phyloP scores from a whole-genome alignment of 352 stramenopile genomes.

The Thraustochytrium sp. region DNA sequence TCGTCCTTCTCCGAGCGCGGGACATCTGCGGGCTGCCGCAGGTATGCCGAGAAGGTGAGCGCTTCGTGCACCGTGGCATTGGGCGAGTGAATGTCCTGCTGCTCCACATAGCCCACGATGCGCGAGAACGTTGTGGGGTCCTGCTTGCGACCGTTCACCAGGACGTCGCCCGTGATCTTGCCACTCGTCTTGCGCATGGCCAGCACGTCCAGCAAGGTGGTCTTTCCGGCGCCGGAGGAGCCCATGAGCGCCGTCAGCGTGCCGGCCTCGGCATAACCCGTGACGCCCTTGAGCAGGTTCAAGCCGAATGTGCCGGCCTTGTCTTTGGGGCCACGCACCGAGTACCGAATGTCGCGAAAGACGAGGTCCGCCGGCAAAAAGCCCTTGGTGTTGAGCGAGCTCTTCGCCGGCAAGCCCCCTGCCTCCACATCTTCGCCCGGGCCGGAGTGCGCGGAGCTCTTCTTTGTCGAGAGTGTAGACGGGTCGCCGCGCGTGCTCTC shows the following conservation, averaged over 20 bases:
- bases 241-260: slow-evolving; percentile 81
- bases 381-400: background rate
- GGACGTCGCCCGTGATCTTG: slow-evolving; percentile 64
- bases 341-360: slow-evolving; percentile 51
- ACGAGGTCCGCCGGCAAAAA: background rate
- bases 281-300: slow-evolving; percentile 71
- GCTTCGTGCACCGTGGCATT: slow-evolving; percentile 61
- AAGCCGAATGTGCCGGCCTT: slow-evolving; percentile 58
- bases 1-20: slow-evolving; percentile 9
- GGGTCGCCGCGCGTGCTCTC: too few species aligned
- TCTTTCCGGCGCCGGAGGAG: slow-evolving; percentile 64
- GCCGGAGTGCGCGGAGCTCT: too few species aligned
- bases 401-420: background rate
- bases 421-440: too few species aligned
- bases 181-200: slow-evolving; percentile 69
- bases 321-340: slow-evolving; percentile 57
- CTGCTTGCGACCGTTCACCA: slow-evolving; percentile 56
- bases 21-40: slow-evolving; percentile 54
- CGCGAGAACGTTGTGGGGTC: slow-evolving; percentile 7
- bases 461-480: too few species aligned
- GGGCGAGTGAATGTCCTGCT: slow-evolving; percentile 58
- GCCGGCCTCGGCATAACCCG: slow-evolving; percentile 65
- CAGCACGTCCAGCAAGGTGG: slow-evolving; percentile 61
- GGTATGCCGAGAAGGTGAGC: slow-evolving; percentile 58
- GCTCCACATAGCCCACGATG: slow-evolving; percentile 47